phyloP scores from a whole-genome alignment of 495 filamentous ascomycete genomes.

The Schizothecium vesticola region DNA sequence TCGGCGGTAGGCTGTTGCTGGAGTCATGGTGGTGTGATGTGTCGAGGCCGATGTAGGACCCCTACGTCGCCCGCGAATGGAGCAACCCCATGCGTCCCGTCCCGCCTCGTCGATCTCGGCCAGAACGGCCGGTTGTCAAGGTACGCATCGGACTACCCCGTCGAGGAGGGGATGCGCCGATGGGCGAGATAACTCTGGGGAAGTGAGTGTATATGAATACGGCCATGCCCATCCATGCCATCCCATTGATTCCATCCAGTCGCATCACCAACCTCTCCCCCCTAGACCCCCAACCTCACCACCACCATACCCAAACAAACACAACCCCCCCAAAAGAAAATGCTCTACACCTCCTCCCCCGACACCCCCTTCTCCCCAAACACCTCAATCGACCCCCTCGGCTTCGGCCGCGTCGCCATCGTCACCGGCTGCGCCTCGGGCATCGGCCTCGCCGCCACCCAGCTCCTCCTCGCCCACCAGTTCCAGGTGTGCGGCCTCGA shows the following conservation, averaged over 20 bases:
- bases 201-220: background rate
- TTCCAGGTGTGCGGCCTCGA: slow-evolving; percentile 39
- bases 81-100: background rate
- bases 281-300: background rate
- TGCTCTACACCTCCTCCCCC: slow-evolving; percentile 24
- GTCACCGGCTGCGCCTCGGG: slow-evolving; percentile 41
- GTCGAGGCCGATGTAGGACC: background rate
- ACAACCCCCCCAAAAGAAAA: background rate
- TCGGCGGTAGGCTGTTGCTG: background rate
- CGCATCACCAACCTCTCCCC: background rate
- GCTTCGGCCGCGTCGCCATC: slow-evolving; percentile 31
- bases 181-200: background rate
- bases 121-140: background rate
- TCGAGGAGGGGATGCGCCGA: background rate
- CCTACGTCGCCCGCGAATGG: background rate
- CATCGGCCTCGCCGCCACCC: slow-evolving; percentile 37
- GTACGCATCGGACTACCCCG: background rate
- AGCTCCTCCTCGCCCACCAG: slow-evolving; percentile 34
- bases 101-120: background rate
- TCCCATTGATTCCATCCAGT: background rate
- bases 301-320: background rate
- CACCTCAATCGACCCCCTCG: slow-evolving; percentile 20
- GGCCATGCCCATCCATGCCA: background rate
- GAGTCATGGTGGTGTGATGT: background rate
- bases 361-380: slow-evolving; percentile 18